Percentiles rank a stretch among this genome's conserved stretches.
phyloP scores from a whole-genome alignment of 2,329 filamentous ascomycete genomes.

The Myriosclerotinia curreyana region DNA sequence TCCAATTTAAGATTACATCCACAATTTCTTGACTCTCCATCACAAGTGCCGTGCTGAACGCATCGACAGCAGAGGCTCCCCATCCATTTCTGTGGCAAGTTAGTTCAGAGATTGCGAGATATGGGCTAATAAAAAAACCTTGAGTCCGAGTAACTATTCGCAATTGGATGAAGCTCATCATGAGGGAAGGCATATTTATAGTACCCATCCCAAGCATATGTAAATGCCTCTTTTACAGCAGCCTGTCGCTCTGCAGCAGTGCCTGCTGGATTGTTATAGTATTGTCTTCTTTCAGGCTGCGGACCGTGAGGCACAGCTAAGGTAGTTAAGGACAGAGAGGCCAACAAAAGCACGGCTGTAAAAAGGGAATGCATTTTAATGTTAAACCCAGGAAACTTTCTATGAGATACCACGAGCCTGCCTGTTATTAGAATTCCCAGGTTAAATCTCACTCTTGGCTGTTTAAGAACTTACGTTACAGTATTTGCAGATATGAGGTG shows the following conservation, averaged over 20 bases:
- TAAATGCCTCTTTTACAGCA: conserved; percentile 66
- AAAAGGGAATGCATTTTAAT: conserved; percentile 31
- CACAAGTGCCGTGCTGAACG: conserved; percentile 73
- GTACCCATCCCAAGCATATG: conserved; percentile 70
- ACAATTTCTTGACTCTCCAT: conserved; percentile 70
- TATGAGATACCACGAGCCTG: background rate
- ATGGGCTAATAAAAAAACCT: conserved; percentile 50
- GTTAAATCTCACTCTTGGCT: background rate
- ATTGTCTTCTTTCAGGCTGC: conserved; percentile 23
- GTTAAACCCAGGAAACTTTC: conserved; percentile 13
- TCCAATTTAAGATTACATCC: conserved; percentile 65
- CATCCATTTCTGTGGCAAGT: conserved; percentile 64
- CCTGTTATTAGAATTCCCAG: background rate
- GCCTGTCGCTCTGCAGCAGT: conserved; percentile 45
- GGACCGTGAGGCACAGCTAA: conserved; percentile 29
- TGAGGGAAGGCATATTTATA: conserved; percentile 71
- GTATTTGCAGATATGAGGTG: conserved; percentile 1
- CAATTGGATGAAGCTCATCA: conserved; percentile 70
- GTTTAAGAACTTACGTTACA: background rate
- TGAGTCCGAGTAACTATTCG: conserved; percentile 64
- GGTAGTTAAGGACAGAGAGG: conserved; percentile 22
- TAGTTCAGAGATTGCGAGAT: conserved; percentile 19
- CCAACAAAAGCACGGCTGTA: conserved; percentile 26
- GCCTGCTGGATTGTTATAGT: conserved; percentile 22
- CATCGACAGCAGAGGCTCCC: conserved; percentile 81